Percentiles rank a stretch among this genome's conserved stretches.
Evolutionary conservation across 352 stramenopile species (phyloP).

Genomic region (Phytopythium oedochilum): DNA sequence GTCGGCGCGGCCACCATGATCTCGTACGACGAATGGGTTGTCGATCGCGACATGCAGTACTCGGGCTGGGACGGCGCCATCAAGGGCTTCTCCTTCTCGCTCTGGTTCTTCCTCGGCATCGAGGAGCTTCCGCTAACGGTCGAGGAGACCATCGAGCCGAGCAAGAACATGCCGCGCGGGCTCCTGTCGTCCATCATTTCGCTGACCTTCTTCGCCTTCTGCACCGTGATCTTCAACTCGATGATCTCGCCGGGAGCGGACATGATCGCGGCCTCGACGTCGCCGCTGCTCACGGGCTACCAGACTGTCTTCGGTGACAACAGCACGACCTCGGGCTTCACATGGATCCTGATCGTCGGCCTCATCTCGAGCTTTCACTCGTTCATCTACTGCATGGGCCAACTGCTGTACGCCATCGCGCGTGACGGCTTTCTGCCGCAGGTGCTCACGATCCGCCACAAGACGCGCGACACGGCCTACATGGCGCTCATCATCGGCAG

Average conservation of each 20-base stretch:
- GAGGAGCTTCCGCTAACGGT: constrained; percentile 59
- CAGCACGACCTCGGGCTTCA: constrained; percentile 56
- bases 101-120: constrained; percentile 75
- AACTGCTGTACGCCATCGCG: constrained; percentile 59
- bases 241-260: constrained; percentile 50
- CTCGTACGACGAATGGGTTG: constrained; percentile 53
- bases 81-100: constrained; percentile 53
- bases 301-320: constrained; percentile 68
- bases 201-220: constrained; percentile 45
- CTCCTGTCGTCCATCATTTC: constrained; percentile 55
- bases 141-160: constrained; percentile 61
- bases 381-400: constrained; percentile 79
- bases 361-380: constrained; percentile 68
- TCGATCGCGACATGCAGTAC: constrained; percentile 39
- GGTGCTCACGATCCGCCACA: constrained; percentile 40
- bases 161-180: constrained; percentile 52
- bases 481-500: constrained; percentile 49
- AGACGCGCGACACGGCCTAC: constrained; percentile 42
- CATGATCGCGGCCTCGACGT: constrained; percentile 33
- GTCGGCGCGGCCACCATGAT: constrained; percentile 47
- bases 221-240: constrained; percentile 62
- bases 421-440: constrained; percentile 53
- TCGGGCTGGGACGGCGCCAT: constrained; percentile 40
- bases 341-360: constrained; percentile 60
- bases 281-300: constrained; percentile 54